Conservation (phyloP, 257 asterid species). For the Solanum piurae region DNA sequence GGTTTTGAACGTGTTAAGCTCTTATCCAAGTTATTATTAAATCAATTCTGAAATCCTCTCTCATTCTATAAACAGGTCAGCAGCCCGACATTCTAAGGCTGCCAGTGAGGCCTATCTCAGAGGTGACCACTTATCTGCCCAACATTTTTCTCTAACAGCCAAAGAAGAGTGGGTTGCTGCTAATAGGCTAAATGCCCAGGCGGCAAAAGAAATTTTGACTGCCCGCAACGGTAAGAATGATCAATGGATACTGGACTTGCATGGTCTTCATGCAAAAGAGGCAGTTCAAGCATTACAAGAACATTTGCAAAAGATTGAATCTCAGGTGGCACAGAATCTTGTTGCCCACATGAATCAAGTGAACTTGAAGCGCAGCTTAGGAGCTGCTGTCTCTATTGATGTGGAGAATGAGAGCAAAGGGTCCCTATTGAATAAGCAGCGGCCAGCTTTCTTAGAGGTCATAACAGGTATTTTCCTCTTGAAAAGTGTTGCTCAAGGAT, state of each 20-base stretch:
- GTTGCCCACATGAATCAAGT: slow-evolving; percentile 2
- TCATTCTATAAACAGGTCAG: slow-evolving; percentile 44
- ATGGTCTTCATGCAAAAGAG: slow-evolving; percentile 90
- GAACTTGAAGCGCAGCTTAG: slow-evolving; percentile 16
- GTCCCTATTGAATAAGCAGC: slow-evolving; percentile 24
- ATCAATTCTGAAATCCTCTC: not conserved
- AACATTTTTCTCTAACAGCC: slow-evolving; percentile 48
- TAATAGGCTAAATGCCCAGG: slow-evolving; percentile 60
- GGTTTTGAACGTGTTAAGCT: not conserved
- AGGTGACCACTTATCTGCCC: slow-evolving; percentile 75
- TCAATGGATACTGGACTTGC: slow-evolving; percentile 76
- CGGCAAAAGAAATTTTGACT: slow-evolving; percentile 67
- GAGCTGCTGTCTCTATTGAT: slow-evolving; percentile 11
- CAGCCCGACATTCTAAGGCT: slow-evolving; percentile 63
- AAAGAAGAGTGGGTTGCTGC: slow-evolving; percentile 70
- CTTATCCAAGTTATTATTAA: not conserved
- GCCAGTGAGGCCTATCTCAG: slow-evolving; percentile 61
- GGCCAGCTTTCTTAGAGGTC: slow-evolving; percentile 48
- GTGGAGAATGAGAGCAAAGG: slow-evolving; percentile 20
- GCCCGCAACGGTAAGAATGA: slow-evolving; percentile 57
- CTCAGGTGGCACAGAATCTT: slow-evolving; percentile 21
- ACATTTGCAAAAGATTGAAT: slow-evolving; percentile 55
- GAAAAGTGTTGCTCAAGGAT: not conserved
- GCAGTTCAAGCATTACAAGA: slow-evolving; percentile 75
- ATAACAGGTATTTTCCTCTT: slow-evolving; percentile 66